Base-by-base conservation (phyloP, 2,329 filamentous ascomycete species). In the Metarhizium rileyi region DNA sequence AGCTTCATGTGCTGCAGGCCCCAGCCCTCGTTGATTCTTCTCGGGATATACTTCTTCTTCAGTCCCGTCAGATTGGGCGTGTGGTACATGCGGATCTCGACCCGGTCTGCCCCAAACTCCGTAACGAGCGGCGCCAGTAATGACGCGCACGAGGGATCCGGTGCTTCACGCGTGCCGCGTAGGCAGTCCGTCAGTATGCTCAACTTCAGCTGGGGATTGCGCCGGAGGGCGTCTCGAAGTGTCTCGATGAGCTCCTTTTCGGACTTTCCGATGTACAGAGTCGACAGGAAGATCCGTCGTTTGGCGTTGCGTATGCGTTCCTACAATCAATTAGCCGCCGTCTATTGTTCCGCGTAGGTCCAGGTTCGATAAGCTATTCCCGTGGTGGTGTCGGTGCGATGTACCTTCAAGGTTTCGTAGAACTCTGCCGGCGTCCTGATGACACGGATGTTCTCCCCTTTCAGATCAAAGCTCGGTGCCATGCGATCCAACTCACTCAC, bases 1-100 rank as follows among this genome's bases (percentile, higher is more conserved):
- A 98, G 74, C 75, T 98, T 98, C 91, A 98, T 98, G 63, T 98
- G 93, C 64, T 98, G 93, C 53, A 98, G 70, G 1, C 93, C 93
- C 93, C 93, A 98, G 18, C 93, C 93, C 69, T 98, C 93, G 58
- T 98, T 98, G 64, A 98, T 91, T 20, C 93, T 78, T 62, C 81
- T 87, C 0, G 93, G 93, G 2, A 97, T 80, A 56, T 87, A 74
- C 60, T 83, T 83, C 69, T 97, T 97, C 46, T 84, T 80, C 50
- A 94, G 59, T 0, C 93, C 93, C 3, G 87, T 95, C 55, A 98
- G 70, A 61, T 98, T 98, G 0, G 93, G 93, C 1, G 93, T 98
- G 67, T 98, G 93, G 63, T 94, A 98, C 90, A 98, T 94, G 59
- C 90, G 86, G 55, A 98, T 82, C 61, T 96, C 89, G 38, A 98